Evolutionary conservation across 129 eudicot species (phyloP), one percentile per base, ranked within the genome.

Genomic region (Lactuca saligna): DNA sequence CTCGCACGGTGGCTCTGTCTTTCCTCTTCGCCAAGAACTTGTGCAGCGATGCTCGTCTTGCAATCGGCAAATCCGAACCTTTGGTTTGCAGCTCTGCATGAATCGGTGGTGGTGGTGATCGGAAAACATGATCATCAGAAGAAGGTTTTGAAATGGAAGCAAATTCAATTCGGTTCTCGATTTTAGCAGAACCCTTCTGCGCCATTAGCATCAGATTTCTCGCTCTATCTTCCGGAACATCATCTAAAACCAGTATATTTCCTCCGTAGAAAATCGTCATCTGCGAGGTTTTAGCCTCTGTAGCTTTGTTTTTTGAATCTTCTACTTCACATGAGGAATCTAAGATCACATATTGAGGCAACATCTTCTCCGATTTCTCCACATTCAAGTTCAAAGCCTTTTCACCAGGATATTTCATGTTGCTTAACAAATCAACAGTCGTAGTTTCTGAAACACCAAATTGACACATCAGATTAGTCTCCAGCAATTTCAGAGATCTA

Each of bases 211-310:
- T 62, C 37, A 91, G 15, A 32, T 85, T 82, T 57, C 68, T 65
- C 14, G 78, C 92, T 67, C 78, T 88, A 2, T 81, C 86, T 3
- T 79, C 84, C 25, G 92, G 82, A 42, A 81, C 83, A 49, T 83
- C 86, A 6, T 88, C 86, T 15, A 85, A 75, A 8, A 85, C 97
- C 46, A 88, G 7, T 4, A 91, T 82, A 59, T 73, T 65, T 5
- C 96, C 97, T 4, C 50, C 80, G 73, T 91, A 91, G 68, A 91
- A 83, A 6, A 91, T 91, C 2, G 96, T 91, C 92, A 91, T 68
- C 50, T 78, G 91, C 5, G 85, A 75, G 9, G 69, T 34, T 67
- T 77, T 75, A 10, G 73, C 17, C 17, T 76, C 77, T 31, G 68
- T 44, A 33, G 75, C 72, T 55, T 75, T 61, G 25, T 20, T 68